Conservation (phyloP, 78 protist genomes). For the Corallochytrium limacisporum region DNA sequence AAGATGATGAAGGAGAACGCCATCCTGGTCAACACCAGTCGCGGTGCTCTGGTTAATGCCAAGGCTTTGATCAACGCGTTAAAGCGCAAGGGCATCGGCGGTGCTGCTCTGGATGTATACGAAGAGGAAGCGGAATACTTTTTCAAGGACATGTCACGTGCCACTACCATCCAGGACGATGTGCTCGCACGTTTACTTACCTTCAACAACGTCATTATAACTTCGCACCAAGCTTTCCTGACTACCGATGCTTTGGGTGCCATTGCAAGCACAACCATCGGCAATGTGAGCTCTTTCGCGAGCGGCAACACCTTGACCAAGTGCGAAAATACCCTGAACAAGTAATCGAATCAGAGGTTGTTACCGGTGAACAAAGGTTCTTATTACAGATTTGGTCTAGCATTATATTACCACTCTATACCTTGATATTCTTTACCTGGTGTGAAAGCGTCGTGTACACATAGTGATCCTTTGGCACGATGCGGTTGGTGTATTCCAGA, state of each 20-base stretch:
- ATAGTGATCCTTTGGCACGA: too few relatives aligned
- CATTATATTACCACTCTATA: too few relatives aligned
- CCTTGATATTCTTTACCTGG: too few relatives aligned
- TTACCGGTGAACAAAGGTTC: too few relatives aligned
- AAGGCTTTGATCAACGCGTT: constrained; percentile 44
- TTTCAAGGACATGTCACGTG: constrained; percentile 43
- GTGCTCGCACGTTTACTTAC: constrained; percentile 30
- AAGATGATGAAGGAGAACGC: constrained; percentile 47
- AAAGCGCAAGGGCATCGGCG: constrained; percentile 39
- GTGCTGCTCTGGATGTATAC: constrained; percentile 68
- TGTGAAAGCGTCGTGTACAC: too few relatives aligned
- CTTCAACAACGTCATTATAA: constrained; percentile 22
- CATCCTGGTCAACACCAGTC: constrained; percentile 57
- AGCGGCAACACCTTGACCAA: too few relatives aligned
- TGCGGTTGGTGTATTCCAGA: too few relatives aligned
- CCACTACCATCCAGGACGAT: constrained; percentile 35
- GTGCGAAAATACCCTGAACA: too few relatives aligned
- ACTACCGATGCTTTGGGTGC: constrained; percentile 52
- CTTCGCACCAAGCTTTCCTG: constrained; percentile 76
- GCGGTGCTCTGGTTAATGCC: constrained; percentile 67
- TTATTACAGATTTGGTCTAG: too few relatives aligned
- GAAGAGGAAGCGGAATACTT: constrained; percentile 56
- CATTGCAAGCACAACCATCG: constrained; percentile 46
- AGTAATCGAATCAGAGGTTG: too few relatives aligned
- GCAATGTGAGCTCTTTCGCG: too few relatives aligned